These are phyloP conservation scores for Dryas octopetala DNA, from an alignment of 306 rosid species.

Conservation along the genomic window DNA sequence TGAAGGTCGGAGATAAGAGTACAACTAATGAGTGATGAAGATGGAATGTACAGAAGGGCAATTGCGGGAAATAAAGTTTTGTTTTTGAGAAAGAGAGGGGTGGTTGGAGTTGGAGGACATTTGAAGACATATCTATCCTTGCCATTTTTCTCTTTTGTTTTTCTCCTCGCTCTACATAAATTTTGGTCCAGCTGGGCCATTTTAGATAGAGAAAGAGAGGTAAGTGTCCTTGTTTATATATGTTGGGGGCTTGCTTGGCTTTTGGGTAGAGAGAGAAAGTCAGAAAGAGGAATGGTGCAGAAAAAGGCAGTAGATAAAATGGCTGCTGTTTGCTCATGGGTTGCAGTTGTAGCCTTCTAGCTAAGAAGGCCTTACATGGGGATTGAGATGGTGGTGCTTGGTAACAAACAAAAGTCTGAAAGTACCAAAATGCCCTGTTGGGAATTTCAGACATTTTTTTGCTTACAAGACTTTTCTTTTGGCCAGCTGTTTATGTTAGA, in stretches of 20 bases:
- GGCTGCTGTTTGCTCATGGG: conserved; percentile 21
- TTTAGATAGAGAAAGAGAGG: conserved; percentile 26
- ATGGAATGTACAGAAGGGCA: conserved; percentile 43
- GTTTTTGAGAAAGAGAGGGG: conserved; percentile 21
- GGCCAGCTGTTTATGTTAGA: too few relatives aligned
- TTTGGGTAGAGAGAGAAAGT: conserved; percentile 5
- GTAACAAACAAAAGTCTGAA: background rate
- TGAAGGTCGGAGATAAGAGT: conserved; percentile 28
- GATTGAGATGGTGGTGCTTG: background rate
- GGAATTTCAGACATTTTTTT: background rate
- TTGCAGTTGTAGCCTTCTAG: background rate
- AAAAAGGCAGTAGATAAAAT: conserved; percentile 14
- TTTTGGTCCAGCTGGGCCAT: conserved; percentile 38
- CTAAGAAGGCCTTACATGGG: background rate
- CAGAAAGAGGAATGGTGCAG: conserved; percentile 13
- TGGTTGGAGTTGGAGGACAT: conserved; percentile 35
- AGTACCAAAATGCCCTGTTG: conserved; percentile 13
- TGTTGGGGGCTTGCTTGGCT: conserved; percentile 4
- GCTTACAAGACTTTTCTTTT: too few relatives aligned
- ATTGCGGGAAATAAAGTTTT: conserved; percentile 30
- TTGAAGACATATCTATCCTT: conserved; percentile 28
- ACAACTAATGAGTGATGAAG: conserved; percentile 28
- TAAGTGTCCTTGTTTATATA: background rate
- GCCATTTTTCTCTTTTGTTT: conserved; percentile 24
- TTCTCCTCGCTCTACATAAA: conserved; percentile 9